A percentile compares a stretch with the other conserved stretches of the same genome.
phyloP scores from a whole-genome alignment of 2,329 filamentous ascomycete genomes.

The Atkinsonella hypoxylon region DNA sequence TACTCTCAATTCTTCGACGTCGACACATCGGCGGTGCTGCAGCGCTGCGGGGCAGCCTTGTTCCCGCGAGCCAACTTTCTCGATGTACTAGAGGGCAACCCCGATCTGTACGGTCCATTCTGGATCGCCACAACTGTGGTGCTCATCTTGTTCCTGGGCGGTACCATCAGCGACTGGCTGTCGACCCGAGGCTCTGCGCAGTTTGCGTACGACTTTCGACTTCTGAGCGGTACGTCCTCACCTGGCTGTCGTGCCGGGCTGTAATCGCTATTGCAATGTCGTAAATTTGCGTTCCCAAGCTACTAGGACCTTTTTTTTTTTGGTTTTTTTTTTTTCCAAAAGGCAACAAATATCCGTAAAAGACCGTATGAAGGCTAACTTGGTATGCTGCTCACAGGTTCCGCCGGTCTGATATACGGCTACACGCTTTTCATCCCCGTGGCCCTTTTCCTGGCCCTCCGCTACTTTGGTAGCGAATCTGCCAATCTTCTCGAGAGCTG shows the following conservation, averaged over 20 bases:
- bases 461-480: conserved; percentile 90
- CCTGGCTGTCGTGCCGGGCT: background rate
- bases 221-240: conserved; percentile 61
- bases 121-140: conserved; percentile 99
- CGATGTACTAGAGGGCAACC: conserved; percentile 92
- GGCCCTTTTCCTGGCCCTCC: conserved; percentile 73
- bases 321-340: too few relatives aligned
- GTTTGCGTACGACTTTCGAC: conserved; percentile 83
- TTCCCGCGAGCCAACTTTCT: conserved; percentile 92
- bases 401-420: conserved; percentile 86
- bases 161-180: conserved; percentile 88
- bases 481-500: conserved; percentile 92
- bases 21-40: conserved; percentile 79
- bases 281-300: background rate
- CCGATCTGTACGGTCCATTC: conserved; percentile 91
- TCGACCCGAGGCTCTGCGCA: conserved; percentile 53
- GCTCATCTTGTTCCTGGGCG: conserved; percentile 86
- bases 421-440: conserved; percentile 85
- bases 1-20: conserved; percentile 99
- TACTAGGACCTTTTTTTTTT: too few relatives aligned
- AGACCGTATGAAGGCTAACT: background rate
- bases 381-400: conserved; percentile 34
- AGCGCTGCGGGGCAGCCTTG: conserved; percentile 77
- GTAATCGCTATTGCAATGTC: background rate
- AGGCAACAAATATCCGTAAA: too few relatives aligned